phyloP scores from a whole-genome alignment of 768 basidiomycete species.

The Boletus tomentosulus region DNA sequence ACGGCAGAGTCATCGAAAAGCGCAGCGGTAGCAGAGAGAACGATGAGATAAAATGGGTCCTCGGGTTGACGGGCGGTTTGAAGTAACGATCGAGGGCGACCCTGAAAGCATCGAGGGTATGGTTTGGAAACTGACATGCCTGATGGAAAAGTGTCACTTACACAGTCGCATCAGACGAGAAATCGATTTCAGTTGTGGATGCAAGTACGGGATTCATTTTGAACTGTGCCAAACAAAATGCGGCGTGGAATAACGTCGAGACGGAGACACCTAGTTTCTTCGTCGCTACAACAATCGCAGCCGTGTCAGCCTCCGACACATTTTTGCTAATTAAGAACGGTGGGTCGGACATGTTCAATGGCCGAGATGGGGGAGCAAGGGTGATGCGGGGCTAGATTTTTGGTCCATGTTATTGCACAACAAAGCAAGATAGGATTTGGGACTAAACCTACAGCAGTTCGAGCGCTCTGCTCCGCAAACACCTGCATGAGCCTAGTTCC shows the following conservation, averaged over 20 bases:
- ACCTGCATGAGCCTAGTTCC: constrained; percentile 16
- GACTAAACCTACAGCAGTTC: constrained; percentile 6
- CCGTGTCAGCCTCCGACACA: constrained; percentile 5
- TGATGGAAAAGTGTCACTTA: neutral
- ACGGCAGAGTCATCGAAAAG: constrained; percentile 12
- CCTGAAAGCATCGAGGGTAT: neutral
- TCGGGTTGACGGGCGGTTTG: constrained; percentile 15
- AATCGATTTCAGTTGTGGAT: constrained; percentile 13
- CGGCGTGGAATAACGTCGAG: constrained; percentile 20
- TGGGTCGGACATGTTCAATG: constrained; percentile 8
- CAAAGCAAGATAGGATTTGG: neutral
- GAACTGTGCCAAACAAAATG: constrained; percentile 19
- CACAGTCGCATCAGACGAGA: constrained; percentile 7
- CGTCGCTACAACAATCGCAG: constrained; percentile 7
- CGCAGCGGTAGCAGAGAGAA: constrained; percentile 11
- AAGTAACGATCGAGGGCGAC: constrained; percentile 17
- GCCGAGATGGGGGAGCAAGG: constrained; percentile 5
- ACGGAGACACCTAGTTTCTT: constrained; percentile 11
- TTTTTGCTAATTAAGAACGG: neutral
- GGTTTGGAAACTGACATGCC: neutral
- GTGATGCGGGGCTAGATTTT: constrained; percentile 5
- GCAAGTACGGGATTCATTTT: constrained; percentile 18
- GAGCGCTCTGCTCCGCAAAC: constrained; percentile 1
- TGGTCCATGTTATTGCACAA: neutral
- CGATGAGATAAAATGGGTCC: constrained; percentile 17